phyloP scores from a whole-genome alignment of 1,284 basidiomycete species.

The Trametes hirsuta region DNA sequence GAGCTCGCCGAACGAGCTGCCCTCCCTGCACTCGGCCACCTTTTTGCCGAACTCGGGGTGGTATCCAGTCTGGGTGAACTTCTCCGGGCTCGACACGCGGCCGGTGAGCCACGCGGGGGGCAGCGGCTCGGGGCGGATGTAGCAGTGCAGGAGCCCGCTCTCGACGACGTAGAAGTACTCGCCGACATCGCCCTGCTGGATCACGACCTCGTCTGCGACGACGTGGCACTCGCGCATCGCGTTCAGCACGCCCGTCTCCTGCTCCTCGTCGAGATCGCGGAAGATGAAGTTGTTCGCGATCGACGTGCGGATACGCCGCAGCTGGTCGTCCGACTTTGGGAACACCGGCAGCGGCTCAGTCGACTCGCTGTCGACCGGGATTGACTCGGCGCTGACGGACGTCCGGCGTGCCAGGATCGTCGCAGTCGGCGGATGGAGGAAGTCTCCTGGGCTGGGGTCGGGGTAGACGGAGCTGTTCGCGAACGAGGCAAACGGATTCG shows the following conservation, averaged over 20 bases:
- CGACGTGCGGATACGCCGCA: slow-evolving; percentile 84
- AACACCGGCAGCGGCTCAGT: slow-evolving; percentile 75
- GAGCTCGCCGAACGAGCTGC: slow-evolving; percentile 93
- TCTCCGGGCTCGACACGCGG: slow-evolving; percentile 45
- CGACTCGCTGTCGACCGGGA: slow-evolving; percentile 75
- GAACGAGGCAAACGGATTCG: slow-evolving; percentile 49
- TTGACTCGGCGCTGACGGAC: slow-evolving; percentile 97
- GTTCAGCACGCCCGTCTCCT: slow-evolving; percentile 89
- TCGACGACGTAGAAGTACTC: slow-evolving; percentile 99
- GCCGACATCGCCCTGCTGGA: slow-evolving; percentile 95
- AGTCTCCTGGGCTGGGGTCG: slow-evolving; percentile 51
- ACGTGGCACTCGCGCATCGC: slow-evolving; percentile 94
- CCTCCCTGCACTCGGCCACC: slow-evolving; percentile 85
- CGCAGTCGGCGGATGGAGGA: slow-evolving; percentile 66
- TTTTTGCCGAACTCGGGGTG: slow-evolving; percentile 79
- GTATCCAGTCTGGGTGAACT: slow-evolving; percentile 64
- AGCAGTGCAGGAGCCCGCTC: slow-evolving; percentile 86
- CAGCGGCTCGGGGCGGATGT: slow-evolving; percentile 71
- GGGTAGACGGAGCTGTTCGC: slow-evolving; percentile 42
- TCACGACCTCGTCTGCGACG: slow-evolving; percentile 79
- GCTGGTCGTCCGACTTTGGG: slow-evolving; percentile 85
- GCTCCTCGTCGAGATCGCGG: slow-evolving; percentile 95
- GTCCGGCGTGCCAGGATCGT: slow-evolving; percentile 89
- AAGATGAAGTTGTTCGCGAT: slow-evolving; percentile 94
- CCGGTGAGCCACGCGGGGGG: slow-evolving; percentile 57